phyloP scores from a whole-genome alignment of 2,329 filamentous ascomycete genomes.

The Colletotrichum sp. region DNA sequence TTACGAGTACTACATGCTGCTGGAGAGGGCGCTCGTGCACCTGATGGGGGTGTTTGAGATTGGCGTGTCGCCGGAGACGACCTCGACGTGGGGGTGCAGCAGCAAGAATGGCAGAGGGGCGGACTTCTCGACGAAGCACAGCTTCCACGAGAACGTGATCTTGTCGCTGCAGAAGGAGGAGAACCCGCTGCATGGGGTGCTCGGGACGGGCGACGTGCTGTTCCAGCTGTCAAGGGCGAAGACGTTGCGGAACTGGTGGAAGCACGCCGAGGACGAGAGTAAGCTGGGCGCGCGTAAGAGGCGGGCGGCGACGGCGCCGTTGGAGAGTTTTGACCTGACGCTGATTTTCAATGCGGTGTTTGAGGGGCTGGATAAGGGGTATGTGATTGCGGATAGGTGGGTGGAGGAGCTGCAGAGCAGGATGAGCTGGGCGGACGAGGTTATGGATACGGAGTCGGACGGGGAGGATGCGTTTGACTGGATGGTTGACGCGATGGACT shows the following conservation, averaged over 20 bases:
- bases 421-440: slow-evolving; percentile 19
- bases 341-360: slow-evolving; percentile 64
- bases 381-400: slow-evolving; percentile 52
- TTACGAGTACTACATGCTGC: slow-evolving; percentile 75
- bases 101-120: background rate
- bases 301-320: slow-evolving; percentile 32
- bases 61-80: slow-evolving; percentile 50
- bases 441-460: slow-evolving; percentile 20
- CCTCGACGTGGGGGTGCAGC: background rate
- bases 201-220: slow-evolving; percentile 61
- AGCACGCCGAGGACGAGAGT: slow-evolving; percentile 61
- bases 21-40: slow-evolving; percentile 73
- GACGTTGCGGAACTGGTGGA: slow-evolving; percentile 75
- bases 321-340: slow-evolving; percentile 67
- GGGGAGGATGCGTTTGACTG: slow-evolving; percentile 57
- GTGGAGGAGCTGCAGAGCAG: slow-evolving; percentile 31
- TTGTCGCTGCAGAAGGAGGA: slow-evolving; percentile 59
- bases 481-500: slow-evolving; percentile 66
- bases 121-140: slow-evolving; percentile 25
- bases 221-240: slow-evolving; percentile 69
- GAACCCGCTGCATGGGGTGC: slow-evolving; percentile 59
- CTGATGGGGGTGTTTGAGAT: slow-evolving; percentile 69
- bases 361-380: slow-evolving; percentile 62
- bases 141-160: slow-evolving; percentile 74
- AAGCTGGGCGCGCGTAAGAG: background rate